Conservation (phyloP, 495 filamentous ascomycete genomes). For the Penicillium riverlandense region DNA sequence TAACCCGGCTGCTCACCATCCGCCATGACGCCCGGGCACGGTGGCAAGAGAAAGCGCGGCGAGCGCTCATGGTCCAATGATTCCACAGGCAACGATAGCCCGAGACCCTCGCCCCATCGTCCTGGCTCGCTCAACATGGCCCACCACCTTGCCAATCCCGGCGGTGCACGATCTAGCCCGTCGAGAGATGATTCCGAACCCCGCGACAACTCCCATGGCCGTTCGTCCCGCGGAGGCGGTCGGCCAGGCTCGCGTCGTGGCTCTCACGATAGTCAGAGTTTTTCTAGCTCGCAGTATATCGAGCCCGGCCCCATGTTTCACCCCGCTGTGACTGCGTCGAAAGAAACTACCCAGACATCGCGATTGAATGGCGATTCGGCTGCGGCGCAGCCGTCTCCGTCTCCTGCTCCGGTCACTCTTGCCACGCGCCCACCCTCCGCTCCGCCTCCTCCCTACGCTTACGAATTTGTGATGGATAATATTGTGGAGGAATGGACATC, state of each 20-base stretch:
- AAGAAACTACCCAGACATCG: constrained; percentile 15
- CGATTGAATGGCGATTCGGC: constrained; percentile 17
- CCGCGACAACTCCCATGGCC: constrained; percentile 38
- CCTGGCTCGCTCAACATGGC: constrained; percentile 53
- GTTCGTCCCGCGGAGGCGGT: constrained; percentile 30
- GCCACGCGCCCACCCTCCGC: constrained; percentile 14
- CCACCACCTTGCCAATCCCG: constrained; percentile 33
- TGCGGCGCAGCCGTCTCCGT: constrained; percentile 12
- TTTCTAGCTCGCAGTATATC: constrained; percentile 23
- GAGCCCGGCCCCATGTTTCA: constrained; percentile 31
- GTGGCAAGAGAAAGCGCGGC: constrained; percentile 52
- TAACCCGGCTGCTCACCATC: constrained; percentile 12
- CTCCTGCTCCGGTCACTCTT: constrained; percentile 20
- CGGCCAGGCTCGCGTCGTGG: constrained; percentile 29
- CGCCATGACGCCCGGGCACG: constrained; percentile 46
- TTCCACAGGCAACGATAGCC: constrained; percentile 37
- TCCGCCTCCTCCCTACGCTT: constrained; percentile 39
- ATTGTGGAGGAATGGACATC: constrained; percentile 42
- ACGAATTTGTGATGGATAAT: constrained; percentile 49
- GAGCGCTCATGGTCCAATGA: constrained; percentile 48
- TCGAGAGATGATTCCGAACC: constrained; percentile 36
- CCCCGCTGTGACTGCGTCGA: constrained; percentile 22
- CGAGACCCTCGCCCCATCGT: constrained; percentile 58
- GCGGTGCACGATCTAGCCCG: constrained; percentile 23
- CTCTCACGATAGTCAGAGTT: constrained; percentile 25